These are phyloP conservation scores for Colletotrichum sp. DNA, from an alignment of 2,329 filamentous ascomycete genomes.

Conservation along the genomic window DNA sequence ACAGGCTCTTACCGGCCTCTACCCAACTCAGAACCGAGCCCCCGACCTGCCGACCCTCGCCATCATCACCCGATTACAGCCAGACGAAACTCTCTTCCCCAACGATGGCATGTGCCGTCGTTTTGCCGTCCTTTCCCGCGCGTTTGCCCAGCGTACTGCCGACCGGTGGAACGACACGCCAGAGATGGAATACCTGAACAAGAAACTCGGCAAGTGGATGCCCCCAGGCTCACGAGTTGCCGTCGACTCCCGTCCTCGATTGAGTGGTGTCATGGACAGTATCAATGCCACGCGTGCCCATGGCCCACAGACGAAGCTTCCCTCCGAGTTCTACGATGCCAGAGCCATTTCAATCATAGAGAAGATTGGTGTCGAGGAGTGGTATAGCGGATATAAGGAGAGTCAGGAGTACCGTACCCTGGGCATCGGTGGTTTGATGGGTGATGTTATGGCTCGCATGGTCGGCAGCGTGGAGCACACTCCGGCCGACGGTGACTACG, in stretches of 20 bases:
- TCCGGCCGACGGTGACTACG: slow-evolving; percentile 57
- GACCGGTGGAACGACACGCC: slow-evolving; percentile 76
- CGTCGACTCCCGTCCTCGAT: slow-evolving; percentile 81
- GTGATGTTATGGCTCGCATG: slow-evolving; percentile 82
- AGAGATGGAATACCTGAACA: slow-evolving; percentile 85
- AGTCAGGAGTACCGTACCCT: slow-evolving; percentile 85
- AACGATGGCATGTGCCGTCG: slow-evolving; percentile 76
- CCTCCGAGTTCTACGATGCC: slow-evolving; percentile 84
- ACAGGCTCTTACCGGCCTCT: slow-evolving; percentile 76
- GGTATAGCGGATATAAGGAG: slow-evolving; percentile 88
- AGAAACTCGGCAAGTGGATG: slow-evolving; percentile 84
- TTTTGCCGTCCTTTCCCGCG: slow-evolving; percentile 70
- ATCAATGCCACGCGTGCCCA: slow-evolving; percentile 90
- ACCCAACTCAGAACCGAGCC: slow-evolving; percentile 58
- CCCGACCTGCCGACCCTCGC: slow-evolving; percentile 62
- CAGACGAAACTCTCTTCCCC: slow-evolving; percentile 80
- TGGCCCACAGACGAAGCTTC: slow-evolving; percentile 77
- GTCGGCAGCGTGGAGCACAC: slow-evolving; percentile 66
- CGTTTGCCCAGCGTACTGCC: slow-evolving; percentile 75
- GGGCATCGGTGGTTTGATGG: slow-evolving; percentile 84
- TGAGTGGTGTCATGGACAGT: slow-evolving; percentile 93
- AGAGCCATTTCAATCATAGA: slow-evolving; percentile 72
- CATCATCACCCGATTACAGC: slow-evolving; percentile 67
- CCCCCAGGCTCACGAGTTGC: slow-evolving; percentile 72
- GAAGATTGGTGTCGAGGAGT: slow-evolving; percentile 86